Base-by-base conservation (phyloP, 2,329 filamentous ascomycete species). In the Stachybotrys chartarum region DNA sequence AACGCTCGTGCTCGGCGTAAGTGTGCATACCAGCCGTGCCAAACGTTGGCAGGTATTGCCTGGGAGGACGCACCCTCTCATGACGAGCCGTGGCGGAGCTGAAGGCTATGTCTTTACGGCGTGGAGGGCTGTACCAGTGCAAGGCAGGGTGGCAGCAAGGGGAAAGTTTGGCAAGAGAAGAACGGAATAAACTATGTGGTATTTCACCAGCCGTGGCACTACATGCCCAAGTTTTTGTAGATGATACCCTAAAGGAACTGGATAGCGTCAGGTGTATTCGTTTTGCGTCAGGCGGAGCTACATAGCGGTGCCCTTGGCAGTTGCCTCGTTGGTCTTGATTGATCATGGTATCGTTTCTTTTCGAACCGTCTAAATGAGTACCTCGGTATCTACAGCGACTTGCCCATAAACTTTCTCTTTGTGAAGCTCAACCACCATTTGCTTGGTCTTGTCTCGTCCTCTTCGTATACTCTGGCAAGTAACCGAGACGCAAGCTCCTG, bases 401-500 rank as follows among this genome's bases (percentile, higher is more conserved):
- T 97, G 72, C 92, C 92, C 94, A 99, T 97, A 70, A 99, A 99
- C 84, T 97, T 97, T 76, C 94, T 87, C 86, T 97, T 97, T 54
- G 90, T 90, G 72, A 97, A 99, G 80, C 94, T 97, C 71, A 99
- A 75, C 94, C 94, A 99, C 90, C 93, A 97, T 85, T 95, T 83
- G 73, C 77, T 82, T 55, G 84, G 83, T 74, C 82, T 83, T 75
- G 90, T 72, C 78, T 92, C 74, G 69, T 83, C 72, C 76, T 92
- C 91, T 55, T 88, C 87, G 70, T 96, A 99, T 61, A 99, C 86
- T 64, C 92, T 83, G 53, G 88, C 88, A 69, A 97, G 75, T 75
- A 99, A 78, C 70, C 94, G 82, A 56, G 80, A 76, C 5, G 92
- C 92, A 59, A 97, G 77, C 76, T 97, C 94, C 73, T 97, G 93